Percentiles rank a stretch among this genome's conserved stretches.
Evolutionary conservation across 2,329 filamentous ascomycete genomes (phyloP).

Genomic region (Huntiella bhutanensis): DNA sequence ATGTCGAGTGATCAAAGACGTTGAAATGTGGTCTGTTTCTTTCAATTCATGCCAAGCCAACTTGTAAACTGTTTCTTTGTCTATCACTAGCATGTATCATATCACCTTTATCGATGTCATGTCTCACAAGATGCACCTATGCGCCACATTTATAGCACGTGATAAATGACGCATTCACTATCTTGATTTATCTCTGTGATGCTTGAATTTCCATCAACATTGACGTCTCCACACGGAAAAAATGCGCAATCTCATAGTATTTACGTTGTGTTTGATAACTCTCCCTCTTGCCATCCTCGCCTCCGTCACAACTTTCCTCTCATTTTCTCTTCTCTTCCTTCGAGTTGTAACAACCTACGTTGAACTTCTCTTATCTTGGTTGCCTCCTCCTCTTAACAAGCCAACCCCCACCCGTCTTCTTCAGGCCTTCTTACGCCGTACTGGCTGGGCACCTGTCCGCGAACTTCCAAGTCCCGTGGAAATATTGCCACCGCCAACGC

Average conservation of each 20-base stretch:
- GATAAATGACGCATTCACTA: too few species aligned
- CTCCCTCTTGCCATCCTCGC: slow-evolving; percentile 45
- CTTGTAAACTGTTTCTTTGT: too few species aligned
- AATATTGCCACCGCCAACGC: neutral
- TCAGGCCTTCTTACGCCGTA: slow-evolving; percentile 6
- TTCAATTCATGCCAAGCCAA: too few species aligned
- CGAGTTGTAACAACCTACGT: slow-evolving; percentile 43
- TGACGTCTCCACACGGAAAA: neutral
- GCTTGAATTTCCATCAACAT: too few species aligned
- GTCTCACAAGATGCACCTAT: too few species aligned
- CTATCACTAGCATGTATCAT: too few species aligned
- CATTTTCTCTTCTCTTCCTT: slow-evolving; percentile 40
- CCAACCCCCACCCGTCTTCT: slow-evolving; percentile 7
- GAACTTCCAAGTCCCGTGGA: neutral
- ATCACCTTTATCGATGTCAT: too few species aligned
- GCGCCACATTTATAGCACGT: too few species aligned
- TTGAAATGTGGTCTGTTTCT: too few species aligned
- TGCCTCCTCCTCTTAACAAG: slow-evolving; percentile 29
- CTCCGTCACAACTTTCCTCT: slow-evolving; percentile 41
- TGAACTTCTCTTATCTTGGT: slow-evolving; percentile 38
- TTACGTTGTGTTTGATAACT: slow-evolving; percentile 42
- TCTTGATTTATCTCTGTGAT: too few species aligned
- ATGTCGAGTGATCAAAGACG: too few species aligned
- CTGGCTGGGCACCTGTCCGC: slow-evolving; percentile 5
- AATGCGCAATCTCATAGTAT: slow-evolving; percentile 34